Conservation (phyloP, 148 eudicot genomes). For the Dianthus caryophyllus region DNA sequence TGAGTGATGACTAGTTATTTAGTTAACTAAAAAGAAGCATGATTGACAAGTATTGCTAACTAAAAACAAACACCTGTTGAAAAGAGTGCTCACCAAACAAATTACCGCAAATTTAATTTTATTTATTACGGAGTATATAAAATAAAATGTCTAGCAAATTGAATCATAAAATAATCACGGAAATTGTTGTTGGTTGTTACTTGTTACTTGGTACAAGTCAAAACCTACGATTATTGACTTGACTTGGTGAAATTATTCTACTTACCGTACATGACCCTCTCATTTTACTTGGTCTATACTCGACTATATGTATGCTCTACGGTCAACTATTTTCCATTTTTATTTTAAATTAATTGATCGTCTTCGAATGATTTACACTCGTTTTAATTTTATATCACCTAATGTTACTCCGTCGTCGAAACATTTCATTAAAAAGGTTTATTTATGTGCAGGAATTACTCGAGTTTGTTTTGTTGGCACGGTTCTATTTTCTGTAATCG, state of each 20-base stretch:
- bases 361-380: no score
- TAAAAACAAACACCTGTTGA: constrained; percentile 12
- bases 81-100: constrained; percentile 1
- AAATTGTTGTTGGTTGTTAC: not conserved
- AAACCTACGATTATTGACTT: constrained; percentile 2
- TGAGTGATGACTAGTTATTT: not conserved
- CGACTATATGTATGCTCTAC: no score
- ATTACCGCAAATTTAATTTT: not conserved
- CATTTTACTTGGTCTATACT: constrained; percentile 1
- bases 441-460: no score
- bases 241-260: constrained; percentile 6
- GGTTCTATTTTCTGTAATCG: no score
- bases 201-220: not conserved
- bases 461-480: no score
- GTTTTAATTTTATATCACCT: no score
- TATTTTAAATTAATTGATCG: no score
- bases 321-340: no score
- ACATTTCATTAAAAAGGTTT: no score
- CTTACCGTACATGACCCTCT: constrained; percentile 10
- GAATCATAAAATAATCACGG: not conserved
- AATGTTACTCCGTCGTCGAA: no score
- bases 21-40: not conserved
- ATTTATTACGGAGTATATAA: constrained; percentile 1
- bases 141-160: not conserved
- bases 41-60: constrained; percentile 13